Conservation (phyloP, 179 eudicot species). For the Carnegiea gigantea region DNA sequence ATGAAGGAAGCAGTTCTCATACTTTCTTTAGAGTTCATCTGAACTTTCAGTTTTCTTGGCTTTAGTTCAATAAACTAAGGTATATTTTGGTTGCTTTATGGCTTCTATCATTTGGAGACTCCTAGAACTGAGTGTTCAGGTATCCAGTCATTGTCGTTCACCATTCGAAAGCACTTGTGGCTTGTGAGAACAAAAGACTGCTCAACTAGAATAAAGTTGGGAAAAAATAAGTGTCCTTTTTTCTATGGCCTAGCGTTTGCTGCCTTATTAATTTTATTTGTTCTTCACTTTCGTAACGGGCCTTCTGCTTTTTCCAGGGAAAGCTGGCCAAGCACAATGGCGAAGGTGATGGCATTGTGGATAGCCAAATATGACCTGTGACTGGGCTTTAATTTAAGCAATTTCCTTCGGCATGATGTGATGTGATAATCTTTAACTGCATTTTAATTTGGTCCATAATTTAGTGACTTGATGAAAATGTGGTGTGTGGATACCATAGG, state of each 20-base stretch:
- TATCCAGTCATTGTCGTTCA: too few relatives aligned
- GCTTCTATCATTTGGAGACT: too few relatives aligned
- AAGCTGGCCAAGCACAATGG: constrained; percentile 45
- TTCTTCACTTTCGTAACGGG: neutral
- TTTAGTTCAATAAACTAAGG: too few relatives aligned
- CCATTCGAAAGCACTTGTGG: too few relatives aligned
- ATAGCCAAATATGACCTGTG: neutral
- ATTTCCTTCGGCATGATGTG: constrained; percentile 6
- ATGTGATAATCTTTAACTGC: constrained; percentile 18
- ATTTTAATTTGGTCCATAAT: constrained; percentile 3
- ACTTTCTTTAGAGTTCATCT: too few relatives aligned
- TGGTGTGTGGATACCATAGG: constrained; percentile 28
- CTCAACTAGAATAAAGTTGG: too few relatives aligned
- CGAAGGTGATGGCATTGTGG: constrained; percentile 34
- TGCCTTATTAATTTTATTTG: neutral
- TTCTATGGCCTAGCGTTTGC: neutral
- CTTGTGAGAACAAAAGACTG: too few relatives aligned
- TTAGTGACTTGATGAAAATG: constrained; percentile 12
- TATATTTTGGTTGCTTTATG: too few relatives aligned
- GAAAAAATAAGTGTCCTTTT: neutral
- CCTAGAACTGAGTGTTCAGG: too few relatives aligned
- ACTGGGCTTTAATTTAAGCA: constrained; percentile 4
- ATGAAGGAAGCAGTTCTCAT: too few relatives aligned
- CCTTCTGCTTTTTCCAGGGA: constrained; percentile 34
- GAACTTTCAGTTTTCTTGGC: too few relatives aligned